Conservation (phyloP, 2,329 filamentous ascomycete genomes). For the Calonectria hongkongensis region DNA sequence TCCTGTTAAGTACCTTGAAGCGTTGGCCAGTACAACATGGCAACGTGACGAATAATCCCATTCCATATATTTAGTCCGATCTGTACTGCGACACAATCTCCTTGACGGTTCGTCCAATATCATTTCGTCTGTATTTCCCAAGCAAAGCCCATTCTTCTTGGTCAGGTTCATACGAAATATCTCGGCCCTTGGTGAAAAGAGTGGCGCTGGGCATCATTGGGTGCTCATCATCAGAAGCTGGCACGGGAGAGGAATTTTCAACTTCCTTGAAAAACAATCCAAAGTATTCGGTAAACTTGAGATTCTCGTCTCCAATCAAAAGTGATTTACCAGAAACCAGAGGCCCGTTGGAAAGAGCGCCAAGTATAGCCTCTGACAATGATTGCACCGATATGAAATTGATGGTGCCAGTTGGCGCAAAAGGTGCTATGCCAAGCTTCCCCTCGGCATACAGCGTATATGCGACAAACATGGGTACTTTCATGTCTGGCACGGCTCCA, state of each 20-base stretch:
- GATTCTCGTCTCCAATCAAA: slow-evolving; percentile 10
- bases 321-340: background rate
- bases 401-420: background rate
- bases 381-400: slow-evolving; percentile 17
- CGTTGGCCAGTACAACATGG: no score
- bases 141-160: background rate
- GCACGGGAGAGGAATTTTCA: background rate
- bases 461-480: slow-evolving; percentile 5
- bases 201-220: slow-evolving; percentile 6
- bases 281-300: background rate
- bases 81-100: slow-evolving; percentile 2
- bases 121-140: slow-evolving; percentile 2
- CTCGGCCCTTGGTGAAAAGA: background rate
- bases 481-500: slow-evolving; percentile 1
- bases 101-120: background rate
- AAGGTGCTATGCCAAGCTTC: background rate
- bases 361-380: slow-evolving; percentile 3
- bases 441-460: slow-evolving; percentile 5
- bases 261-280: slow-evolving; percentile 12
- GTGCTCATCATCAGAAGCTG: slow-evolving; percentile 4
- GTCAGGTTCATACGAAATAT: background rate
- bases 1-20: no score
- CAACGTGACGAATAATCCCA: no score
- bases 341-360: background rate
- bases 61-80: background rate